Conservation (phyloP, 495 filamentous ascomycete species). For the Astrocystis sublimbata region DNA sequence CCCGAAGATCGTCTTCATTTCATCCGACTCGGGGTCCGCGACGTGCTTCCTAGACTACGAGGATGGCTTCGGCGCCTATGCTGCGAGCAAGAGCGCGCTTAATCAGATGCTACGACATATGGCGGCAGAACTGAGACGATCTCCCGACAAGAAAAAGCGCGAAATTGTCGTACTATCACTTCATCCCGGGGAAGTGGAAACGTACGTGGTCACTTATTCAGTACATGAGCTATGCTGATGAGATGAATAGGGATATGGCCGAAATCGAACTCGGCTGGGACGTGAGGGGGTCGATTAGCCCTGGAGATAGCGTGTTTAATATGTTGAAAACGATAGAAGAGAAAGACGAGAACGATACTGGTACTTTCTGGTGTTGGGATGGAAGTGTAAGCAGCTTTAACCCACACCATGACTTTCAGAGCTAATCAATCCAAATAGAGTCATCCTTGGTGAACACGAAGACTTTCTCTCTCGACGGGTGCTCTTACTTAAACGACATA, state of each 20-base stretch:
- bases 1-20: slow-evolving; percentile 50
- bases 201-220: neutral
- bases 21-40: slow-evolving; percentile 52
- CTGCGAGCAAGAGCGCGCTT: slow-evolving; percentile 58
- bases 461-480: neutral
- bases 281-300: slow-evolving; percentile 9
- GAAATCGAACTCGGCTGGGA: slow-evolving; percentile 2
- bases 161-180: slow-evolving; percentile 6
- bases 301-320: neutral
- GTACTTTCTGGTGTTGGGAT: slow-evolving; percentile 14
- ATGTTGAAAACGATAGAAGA: slow-evolving; percentile 9
- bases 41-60: slow-evolving; percentile 52
- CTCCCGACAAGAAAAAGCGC: slow-evolving; percentile 8
- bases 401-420: neutral
- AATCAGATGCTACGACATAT: slow-evolving; percentile 51
- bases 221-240: neutral
- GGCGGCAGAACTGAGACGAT: slow-evolving; percentile 8
- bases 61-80: slow-evolving; percentile 61
- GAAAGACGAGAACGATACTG: neutral
- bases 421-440: neutral
- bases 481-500: neutral
- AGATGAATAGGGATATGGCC: slow-evolving; percentile 5
- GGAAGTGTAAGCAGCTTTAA: slow-evolving; percentile 3
- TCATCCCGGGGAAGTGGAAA: slow-evolving; percentile 16
- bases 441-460: slow-evolving; percentile 1